Percentiles rank a stretch among this genome's conserved stretches.
These are phyloP conservation scores for Plasmodium fragile DNA, from an alignment of 169 alveolate species.

Conservation along the genomic window DNA sequence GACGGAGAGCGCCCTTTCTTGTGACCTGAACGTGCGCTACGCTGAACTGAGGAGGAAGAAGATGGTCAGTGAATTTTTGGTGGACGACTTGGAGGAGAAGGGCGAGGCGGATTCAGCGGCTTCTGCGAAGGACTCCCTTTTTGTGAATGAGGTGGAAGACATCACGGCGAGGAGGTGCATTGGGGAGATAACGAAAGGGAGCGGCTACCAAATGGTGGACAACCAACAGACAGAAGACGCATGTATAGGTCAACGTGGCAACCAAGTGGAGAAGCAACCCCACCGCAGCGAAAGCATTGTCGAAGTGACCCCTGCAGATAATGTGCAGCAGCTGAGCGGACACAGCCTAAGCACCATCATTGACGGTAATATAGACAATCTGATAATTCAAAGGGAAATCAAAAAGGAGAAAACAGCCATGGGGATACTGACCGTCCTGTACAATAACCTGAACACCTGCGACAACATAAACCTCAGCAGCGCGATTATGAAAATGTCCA, in stretches of 20 bases:
- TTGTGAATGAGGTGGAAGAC: conserved; percentile 42
- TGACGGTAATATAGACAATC: conserved; percentile 72
- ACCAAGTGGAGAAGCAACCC: not conserved
- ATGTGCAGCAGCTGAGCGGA: conserved; percentile 15
- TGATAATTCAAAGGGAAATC: conserved; percentile 65
- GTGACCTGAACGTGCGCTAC: not conserved
- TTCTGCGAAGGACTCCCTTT: not conserved
- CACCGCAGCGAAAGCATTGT: not conserved
- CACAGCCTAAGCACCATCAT: conserved; percentile 48
- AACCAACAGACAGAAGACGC: not conserved
- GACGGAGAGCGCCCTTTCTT: not conserved
- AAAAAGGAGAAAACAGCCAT: conserved; percentile 55
- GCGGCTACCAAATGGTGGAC: not conserved
- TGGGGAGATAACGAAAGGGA: not conserved
- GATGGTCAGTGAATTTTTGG: conserved; percentile 29
- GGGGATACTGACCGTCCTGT: conserved; percentile 49
- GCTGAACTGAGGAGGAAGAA: conserved; percentile 19
- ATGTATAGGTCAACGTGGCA: not conserved
- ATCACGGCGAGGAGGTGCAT: conserved; percentile 57
- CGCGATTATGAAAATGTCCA: conserved; percentile 45
- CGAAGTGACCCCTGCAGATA: conserved; percentile 19
- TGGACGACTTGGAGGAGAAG: conserved; percentile 17
- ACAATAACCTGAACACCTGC: conserved; percentile 49
- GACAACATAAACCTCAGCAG: conserved; percentile 67
- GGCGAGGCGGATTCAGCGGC: not conserved